A percentile compares a stretch with the other conserved stretches of the same genome.
Conservation (phyloP, 768 basidiomycete species). For the Hypholoma fasciculare region DNA sequence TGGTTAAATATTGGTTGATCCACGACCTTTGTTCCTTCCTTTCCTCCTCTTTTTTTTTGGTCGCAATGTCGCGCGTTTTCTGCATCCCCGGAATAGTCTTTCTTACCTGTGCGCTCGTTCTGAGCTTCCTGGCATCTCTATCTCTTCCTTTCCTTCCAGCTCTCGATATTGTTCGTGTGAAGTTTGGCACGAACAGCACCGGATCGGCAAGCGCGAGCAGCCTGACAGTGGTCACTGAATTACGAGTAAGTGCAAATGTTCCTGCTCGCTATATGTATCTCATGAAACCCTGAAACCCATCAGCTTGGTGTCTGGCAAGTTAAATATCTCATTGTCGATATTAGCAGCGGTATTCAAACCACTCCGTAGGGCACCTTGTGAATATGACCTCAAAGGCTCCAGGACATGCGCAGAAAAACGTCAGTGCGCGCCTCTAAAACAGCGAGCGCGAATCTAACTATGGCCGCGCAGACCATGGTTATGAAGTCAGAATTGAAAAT, state of each 20-base stretch:
- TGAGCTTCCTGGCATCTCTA: conserved; percentile 67
- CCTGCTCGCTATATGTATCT: background rate
- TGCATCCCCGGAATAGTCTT: conserved; percentile 63
- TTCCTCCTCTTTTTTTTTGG: background rate
- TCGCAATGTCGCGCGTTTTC: conserved; percentile 42
- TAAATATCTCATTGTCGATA: too few species aligned
- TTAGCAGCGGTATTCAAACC: background rate
- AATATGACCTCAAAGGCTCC: conserved; percentile 40
- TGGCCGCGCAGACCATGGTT: conserved; percentile 48
- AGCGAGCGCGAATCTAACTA: background rate
- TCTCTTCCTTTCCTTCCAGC: conserved; percentile 70
- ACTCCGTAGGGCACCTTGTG: conserved; percentile 59
- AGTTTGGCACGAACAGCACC: conserved; percentile 32
- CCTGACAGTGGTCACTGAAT: conserved; percentile 35
- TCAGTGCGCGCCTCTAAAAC: background rate
- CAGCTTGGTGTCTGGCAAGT: conserved; percentile 75
- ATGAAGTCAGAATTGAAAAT: conserved; percentile 45
- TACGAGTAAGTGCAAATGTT: conserved; percentile 48
- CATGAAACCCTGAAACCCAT: too few species aligned
- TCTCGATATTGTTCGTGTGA: conserved; percentile 65
- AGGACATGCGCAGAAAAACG: conserved; percentile 40
- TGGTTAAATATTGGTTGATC: background rate
- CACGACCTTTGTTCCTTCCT: too few species aligned
- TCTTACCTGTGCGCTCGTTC: conserved; percentile 57
- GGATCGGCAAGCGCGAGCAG: conserved; percentile 17